Conservation (phyloP, 768 basidiomycete species). For the Agaricus subrufescens region DNA sequence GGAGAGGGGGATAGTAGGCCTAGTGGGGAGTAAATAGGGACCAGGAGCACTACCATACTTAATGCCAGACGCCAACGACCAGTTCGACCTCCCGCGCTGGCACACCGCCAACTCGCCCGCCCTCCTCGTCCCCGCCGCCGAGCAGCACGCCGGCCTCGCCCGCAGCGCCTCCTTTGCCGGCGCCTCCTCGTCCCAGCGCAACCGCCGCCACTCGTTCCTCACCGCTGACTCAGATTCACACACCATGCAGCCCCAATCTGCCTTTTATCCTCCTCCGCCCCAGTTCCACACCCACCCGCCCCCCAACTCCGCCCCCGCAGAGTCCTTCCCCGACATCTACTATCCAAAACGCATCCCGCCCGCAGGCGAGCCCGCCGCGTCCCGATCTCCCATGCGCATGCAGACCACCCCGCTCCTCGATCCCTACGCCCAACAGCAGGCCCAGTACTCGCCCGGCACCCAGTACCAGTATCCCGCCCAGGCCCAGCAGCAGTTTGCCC, state of each 20-base stretch:
- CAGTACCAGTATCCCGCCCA: conserved; percentile 43
- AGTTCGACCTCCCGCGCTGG: conserved; percentile 78
- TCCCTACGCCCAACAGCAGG: conserved; percentile 67
- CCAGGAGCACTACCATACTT: conserved; percentile 14
- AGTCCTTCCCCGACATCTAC: conserved; percentile 59
- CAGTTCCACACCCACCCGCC: no score
- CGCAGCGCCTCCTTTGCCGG: conserved; percentile 66
- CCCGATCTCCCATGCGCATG: conserved; percentile 61
- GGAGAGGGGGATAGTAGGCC: conserved; percentile 56
- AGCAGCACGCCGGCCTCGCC: conserved; percentile 44
- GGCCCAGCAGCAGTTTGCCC: conserved; percentile 40
- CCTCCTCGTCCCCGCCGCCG: conserved; percentile 31
- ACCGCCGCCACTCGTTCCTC: conserved; percentile 40
- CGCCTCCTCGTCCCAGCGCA: conserved; percentile 37
- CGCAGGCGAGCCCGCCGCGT: conserved; percentile 37
- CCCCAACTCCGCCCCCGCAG: conserved; percentile 30
- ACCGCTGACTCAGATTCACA: conserved; percentile 43
- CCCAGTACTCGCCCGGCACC: conserved; percentile 59
- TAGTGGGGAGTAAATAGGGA: conserved; percentile 22
- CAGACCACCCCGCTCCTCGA: conserved; percentile 55
- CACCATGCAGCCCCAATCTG: conserved; percentile 35
- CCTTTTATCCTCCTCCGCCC: conserved; percentile 43
- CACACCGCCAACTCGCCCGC: conserved; percentile 36
- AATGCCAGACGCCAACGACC: conserved; percentile 76
- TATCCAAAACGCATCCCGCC: conserved; percentile 54